These are phyloP conservation scores for Solanum pimpinellifolium DNA, from an alignment of 257 asterid species.

Conservation along the genomic window DNA sequence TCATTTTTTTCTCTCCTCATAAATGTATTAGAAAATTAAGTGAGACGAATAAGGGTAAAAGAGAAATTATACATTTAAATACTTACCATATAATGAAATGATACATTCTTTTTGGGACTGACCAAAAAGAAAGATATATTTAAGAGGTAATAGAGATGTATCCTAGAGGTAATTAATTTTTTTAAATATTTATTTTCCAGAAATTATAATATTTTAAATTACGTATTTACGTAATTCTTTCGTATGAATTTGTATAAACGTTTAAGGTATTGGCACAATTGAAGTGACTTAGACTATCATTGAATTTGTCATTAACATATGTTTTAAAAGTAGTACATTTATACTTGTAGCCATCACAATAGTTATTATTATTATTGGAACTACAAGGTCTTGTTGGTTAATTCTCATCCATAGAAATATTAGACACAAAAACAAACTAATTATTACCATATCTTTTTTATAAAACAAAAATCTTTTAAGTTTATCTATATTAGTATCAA, in stretches of 20 bases:
- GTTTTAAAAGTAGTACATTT: neutral
- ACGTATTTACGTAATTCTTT: too few relatives aligned
- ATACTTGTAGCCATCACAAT: neutral
- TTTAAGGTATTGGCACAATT: neutral
- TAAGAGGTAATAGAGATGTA: too few relatives aligned
- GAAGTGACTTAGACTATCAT: neutral
- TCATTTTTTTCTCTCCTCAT: too few relatives aligned
- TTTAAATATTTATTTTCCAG: too few relatives aligned
- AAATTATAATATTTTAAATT: too few relatives aligned
- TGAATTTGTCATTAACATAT: neutral
- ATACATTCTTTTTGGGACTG: too few relatives aligned
- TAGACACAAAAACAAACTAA: neutral
- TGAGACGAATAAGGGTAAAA: too few relatives aligned
- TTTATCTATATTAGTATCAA: neutral
- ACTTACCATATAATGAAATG: too few relatives aligned
- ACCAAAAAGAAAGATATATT: too few relatives aligned
- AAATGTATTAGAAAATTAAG: too few relatives aligned
- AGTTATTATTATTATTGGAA: neutral
- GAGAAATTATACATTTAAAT: too few relatives aligned
- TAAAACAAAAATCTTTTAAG: neutral
- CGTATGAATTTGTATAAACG: neutral
- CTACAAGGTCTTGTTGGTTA: neutral
- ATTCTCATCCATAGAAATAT: neutral
- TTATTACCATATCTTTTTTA: neutral
- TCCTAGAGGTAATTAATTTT: too few relatives aligned